These are phyloP conservation scores for Zelonia costaricensis DNA, from an alignment of 208 protist species.

Conservation along the genomic window DNA sequence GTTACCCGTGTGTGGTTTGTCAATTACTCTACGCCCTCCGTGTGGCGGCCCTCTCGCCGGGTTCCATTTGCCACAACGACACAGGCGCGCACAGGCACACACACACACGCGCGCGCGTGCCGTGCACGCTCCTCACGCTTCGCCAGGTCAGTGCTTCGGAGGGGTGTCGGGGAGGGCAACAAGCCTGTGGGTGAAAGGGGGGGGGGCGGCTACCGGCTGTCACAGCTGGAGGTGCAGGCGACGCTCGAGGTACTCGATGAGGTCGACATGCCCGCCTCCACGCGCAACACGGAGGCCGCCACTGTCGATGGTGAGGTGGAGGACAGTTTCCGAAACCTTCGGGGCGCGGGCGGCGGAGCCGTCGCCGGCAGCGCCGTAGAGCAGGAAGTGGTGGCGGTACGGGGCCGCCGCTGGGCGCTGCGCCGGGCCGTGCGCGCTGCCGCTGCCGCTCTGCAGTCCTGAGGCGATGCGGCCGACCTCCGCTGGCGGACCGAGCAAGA, in stretches of 20 bases:
- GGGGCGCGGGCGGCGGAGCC: background rate
- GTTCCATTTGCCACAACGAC: too few species aligned
- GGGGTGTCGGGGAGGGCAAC: too few species aligned
- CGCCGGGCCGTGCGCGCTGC: background rate
- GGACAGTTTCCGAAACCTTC: slow-evolving; percentile 2
- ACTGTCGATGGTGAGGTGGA: slow-evolving; percentile 71
- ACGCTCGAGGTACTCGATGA: slow-evolving; percentile 76
- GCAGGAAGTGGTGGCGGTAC: slow-evolving; percentile 14
- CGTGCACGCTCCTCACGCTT: too few species aligned
- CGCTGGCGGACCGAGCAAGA: slow-evolving; percentile 18
- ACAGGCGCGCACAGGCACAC: too few species aligned
- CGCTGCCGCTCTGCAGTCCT: background rate
- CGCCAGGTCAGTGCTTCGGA: too few species aligned
- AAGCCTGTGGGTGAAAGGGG: too few species aligned
- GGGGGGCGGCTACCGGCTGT: too few species aligned
- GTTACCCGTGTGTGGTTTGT: too few species aligned
- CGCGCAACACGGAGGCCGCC: slow-evolving; percentile 49
- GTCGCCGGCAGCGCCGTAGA: background rate
- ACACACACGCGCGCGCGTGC: too few species aligned
- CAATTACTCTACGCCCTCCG: too few species aligned
- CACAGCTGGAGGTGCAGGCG: slow-evolving; percentile 26
- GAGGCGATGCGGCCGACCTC: slow-evolving; percentile 12
- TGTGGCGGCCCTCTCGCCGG: too few species aligned
- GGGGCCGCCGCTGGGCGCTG: background rate
- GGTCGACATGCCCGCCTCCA: slow-evolving; percentile 71